These are phyloP conservation scores for Chalciporus sphaerocephalus DNA, from an alignment of 768 basidiomycete species.

Conservation along the genomic window DNA sequence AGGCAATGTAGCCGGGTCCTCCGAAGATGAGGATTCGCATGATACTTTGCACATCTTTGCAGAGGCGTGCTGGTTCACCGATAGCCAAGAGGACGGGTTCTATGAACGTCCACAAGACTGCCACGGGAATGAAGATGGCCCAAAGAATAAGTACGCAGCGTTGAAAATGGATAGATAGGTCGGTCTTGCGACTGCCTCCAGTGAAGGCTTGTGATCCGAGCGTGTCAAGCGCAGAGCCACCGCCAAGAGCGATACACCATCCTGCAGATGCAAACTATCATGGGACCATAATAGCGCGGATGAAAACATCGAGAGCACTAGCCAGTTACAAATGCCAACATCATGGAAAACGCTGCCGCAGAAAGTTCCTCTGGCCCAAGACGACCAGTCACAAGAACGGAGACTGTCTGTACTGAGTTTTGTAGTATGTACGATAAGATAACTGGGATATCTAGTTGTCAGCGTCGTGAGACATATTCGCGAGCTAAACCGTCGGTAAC, in stretches of 20 bases:
- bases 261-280: constrained; percentile 45
- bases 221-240: constrained; percentile 75
- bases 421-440: constrained; percentile 69
- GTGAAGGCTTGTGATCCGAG: constrained; percentile 77
- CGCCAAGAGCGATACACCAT: constrained; percentile 73
- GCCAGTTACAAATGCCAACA: constrained; percentile 79
- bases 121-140: constrained; percentile 59
- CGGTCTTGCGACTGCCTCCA: constrained; percentile 52
- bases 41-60: constrained; percentile 58
- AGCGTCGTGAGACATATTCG: background rate
- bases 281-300: constrained; percentile 45
- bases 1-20: constrained; percentile 70
- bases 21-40: constrained; percentile 60
- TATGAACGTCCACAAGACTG: constrained; percentile 58
- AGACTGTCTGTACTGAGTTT: constrained; percentile 67
- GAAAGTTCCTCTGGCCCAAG: constrained; percentile 69
- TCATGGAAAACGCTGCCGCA: constrained; percentile 66
- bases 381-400: constrained; percentile 60
- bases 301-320: constrained; percentile 38
- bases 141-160: constrained; percentile 64
- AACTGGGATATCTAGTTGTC: constrained; percentile 35
- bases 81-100: constrained; percentile 58
- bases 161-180: constrained; percentile 69
- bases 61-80: constrained; percentile 56
- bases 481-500: constrained; percentile 35